These are phyloP conservation scores for Pythium apleroticum DNA, from an alignment of 352 stramenopile genomes.

Conservation along the genomic window DNA sequence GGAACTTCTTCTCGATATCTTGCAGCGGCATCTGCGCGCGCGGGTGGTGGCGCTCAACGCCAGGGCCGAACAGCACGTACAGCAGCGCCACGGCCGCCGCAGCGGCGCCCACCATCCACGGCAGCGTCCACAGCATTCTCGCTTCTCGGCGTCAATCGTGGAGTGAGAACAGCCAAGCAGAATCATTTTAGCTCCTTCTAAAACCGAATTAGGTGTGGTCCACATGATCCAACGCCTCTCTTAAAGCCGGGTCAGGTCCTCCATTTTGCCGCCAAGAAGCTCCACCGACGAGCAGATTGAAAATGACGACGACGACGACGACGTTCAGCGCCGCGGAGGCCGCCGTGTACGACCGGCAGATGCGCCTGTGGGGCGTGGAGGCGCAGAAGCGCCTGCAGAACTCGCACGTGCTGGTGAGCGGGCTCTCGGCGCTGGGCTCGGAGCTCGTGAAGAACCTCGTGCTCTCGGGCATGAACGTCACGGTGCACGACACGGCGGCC, in stretches of 20 bases:
- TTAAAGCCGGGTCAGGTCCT: conserved; percentile 5
- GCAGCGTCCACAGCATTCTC: conserved; percentile 29
- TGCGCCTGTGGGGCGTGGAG: conserved; percentile 98
- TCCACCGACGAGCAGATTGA: neutral
- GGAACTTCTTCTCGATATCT: conserved; percentile 51
- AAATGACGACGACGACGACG: conserved; percentile 21
- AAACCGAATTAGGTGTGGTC: conserved; percentile 8
- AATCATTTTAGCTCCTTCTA: conserved; percentile 1
- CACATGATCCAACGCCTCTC: conserved; percentile 7
- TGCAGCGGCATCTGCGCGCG: conserved; percentile 41
- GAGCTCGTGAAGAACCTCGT: conserved; percentile 98
- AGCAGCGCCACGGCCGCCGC: conserved; percentile 30
- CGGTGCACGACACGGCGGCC: conserved; percentile 84
- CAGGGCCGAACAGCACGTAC: conserved; percentile 51
- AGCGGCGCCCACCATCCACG: conserved; percentile 22
- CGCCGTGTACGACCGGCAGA: conserved; percentile 98
- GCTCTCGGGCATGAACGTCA: conserved; percentile 93
- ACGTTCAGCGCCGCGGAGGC: conserved; percentile 84
- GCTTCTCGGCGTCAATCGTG: neutral
- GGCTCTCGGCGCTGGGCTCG: conserved; percentile 77
- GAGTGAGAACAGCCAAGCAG: neutral
- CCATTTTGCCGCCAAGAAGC: conserved; percentile 6
- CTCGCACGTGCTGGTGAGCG: conserved; percentile 88
- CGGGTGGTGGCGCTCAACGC: conserved; percentile 49
- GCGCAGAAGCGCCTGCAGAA: conserved; percentile 92